Evolutionary conservation across 108 stramenopile genomes (phyloP), one percentile per base, ranked within the genome.

Genomic region (Craspedostauros australis): DNA sequence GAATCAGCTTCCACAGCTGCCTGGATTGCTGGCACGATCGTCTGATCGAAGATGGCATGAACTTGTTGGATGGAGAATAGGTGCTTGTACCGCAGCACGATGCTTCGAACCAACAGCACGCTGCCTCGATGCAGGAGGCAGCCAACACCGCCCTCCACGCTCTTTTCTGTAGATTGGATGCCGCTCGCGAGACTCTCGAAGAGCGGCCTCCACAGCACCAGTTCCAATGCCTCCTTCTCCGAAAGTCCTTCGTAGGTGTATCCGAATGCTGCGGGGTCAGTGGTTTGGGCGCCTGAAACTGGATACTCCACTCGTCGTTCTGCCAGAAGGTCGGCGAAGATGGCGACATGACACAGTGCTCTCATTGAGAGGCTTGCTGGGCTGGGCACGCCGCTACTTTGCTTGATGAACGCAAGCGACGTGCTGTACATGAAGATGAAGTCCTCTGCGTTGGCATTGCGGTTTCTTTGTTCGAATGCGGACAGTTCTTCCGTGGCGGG

Each of bases 261-360:
- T 26, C 82, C 85, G 8, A 60, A 41, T n/a, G 37, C 46, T 26
- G 52, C 23, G 16, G 68, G 68, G 49, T 87, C 80, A 12, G 20
- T 60, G 11, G 48, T 43, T 44, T 79, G 72, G 21, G 48, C 37
- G 31, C 72, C 72, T 25, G 72, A 59, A 19, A 59, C 54, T 20
- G 91, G 84, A 18, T 86, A 84, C 36, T 76, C 52, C 60, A 86
- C 55, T 39, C 64, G 64, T 21, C 75, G 61, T 14, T 73, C 83
- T 0, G 84, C 92, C 8, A 93, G 75, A 15, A 86, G 45, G 68
- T 93, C 92, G 22, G 92, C 86, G 50, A 85, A 93, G 42, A 86
- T 89, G 49, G 88, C 92, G 22, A 72, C 72, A 52, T 93, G 88
- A 68, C 86, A 89, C 26, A 93, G 72, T 2, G 92, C 92, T 59